Evolutionary conservation across 371 early-diverging fungal species (phyloP).

Genomic region (Amoeboaphelidium protococcarum): DNA sequence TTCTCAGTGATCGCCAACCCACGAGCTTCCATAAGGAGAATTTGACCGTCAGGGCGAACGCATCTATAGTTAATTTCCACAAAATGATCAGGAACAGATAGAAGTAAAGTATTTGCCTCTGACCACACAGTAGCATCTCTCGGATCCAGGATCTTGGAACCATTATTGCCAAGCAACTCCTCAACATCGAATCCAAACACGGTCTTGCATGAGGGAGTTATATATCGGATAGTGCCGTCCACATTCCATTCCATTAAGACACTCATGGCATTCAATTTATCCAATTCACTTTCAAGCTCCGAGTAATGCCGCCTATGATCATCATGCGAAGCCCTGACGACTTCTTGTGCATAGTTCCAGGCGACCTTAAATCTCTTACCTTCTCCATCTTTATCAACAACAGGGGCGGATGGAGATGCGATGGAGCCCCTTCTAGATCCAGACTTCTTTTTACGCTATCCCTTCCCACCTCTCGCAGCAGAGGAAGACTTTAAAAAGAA

Average conservation of each 20-base stretch:
- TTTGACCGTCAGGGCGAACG: constrained; percentile 13
- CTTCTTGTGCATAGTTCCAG: background rate
- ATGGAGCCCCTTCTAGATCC: background rate
- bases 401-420: background rate
- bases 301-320: background rate
- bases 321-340: background rate
- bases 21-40: constrained; percentile 1
- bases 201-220: constrained; percentile 11
- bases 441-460: background rate
- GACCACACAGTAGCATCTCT: background rate
- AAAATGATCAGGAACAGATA: constrained; percentile 3
- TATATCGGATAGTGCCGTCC: constrained; percentile 14
- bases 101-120: background rate
- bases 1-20: constrained; percentile 24
- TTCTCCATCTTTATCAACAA: background rate
- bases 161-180: background rate
- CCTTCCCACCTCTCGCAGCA: background rate
- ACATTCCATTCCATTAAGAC: constrained; percentile 16
- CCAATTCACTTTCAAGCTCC: background rate
- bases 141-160: background rate
- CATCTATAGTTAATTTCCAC: constrained; percentile 9
- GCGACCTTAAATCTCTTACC: background rate
- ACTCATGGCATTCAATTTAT: constrained; percentile 10
- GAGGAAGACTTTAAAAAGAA: background rate
- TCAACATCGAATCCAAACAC: constrained; percentile 20